Base-by-base conservation (phyloP, 2,329 filamentous ascomycete species). In the Rasamsonia emersonii region DNA sequence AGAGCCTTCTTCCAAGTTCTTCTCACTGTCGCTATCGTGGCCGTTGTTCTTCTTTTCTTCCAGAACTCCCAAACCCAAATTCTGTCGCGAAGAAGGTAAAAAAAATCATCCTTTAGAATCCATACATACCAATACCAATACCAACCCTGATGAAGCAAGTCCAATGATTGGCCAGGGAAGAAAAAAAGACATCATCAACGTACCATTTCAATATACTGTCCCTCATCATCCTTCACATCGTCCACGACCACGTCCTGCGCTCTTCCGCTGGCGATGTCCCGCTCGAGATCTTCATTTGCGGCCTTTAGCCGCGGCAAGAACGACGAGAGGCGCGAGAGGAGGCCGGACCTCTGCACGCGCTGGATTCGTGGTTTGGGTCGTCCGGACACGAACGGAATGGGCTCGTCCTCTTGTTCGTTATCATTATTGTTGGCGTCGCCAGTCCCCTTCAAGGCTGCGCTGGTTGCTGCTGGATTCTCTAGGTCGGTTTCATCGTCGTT, bases 21-120 rank as follows among this genome's bases (percentile, higher is more conserved):
- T 42, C 3, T 50, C 46, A 4, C 29, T 38, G 24, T 40, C 46
- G 4, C 38, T 35, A 8, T 35, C 32, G 27, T 39, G 37, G 11
- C 38, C 38, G 6, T 43, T 48, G 13, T 33, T 41, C 4, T 33
- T 47, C 33, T 57, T 57, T 37, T 65, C 61, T 45, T 62, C 58
- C 13, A 67, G 43, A 4, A 67, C 63, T 7, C 63, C 63, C 8
- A 67, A 42, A 4, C 62, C 61, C 28, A 67, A 49, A 36, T 66
- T 58, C 59, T 62, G 24, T 27, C 37, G 21, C 10, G 3, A 30
- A 18, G 9, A 9, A 17, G 13, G 2, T 18, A 14, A 33, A 17
- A n/a, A 19, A 17, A 5, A 19, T 24, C 23, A 7, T 9, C 20
- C 9, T 11, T 19, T 17, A 21, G 2, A 16, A 25, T 16, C 15